Evolutionary conservation across 129 eudicot species (phyloP).

Genomic region (Artemisia annua): DNA sequence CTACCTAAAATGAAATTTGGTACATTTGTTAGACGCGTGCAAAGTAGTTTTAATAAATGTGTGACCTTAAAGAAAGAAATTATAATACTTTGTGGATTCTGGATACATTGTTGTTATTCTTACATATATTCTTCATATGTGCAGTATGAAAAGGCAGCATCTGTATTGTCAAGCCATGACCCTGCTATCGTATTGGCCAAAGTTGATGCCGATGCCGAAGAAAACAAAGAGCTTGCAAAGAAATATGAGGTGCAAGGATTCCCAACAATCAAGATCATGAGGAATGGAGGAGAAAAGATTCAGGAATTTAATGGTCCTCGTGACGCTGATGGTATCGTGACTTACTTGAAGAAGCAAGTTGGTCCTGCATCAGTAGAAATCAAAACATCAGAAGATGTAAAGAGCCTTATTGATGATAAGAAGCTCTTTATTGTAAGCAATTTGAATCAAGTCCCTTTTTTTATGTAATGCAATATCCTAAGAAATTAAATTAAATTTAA

Average conservation of each 20-base stretch:
- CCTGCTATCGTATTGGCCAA: constrained; percentile 75
- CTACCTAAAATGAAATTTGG: no score
- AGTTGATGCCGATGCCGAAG: constrained; percentile 61
- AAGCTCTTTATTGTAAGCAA: constrained; percentile 51
- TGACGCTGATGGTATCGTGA: constrained; percentile 77
- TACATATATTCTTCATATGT: constrained; percentile 17
- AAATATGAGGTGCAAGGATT: constrained; percentile 55
- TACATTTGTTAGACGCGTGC: no score
- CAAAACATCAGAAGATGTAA: constrained; percentile 57
- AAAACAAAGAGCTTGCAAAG: constrained; percentile 48
- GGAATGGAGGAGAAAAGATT: constrained; percentile 57
- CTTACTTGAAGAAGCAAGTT: constrained; percentile 58
- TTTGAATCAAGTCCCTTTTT: background rate
- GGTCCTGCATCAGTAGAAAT: constrained; percentile 80
- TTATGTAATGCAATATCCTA: background rate
- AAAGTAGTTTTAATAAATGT: no score
- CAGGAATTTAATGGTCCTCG: constrained; percentile 78
- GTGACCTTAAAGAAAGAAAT: no score
- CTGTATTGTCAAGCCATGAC: constrained; percentile 53
- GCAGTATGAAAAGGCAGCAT: constrained; percentile 85
- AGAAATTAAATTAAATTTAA: background rate
- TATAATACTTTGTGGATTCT: no score
- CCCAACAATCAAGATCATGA: constrained; percentile 80
- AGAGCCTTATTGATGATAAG: constrained; percentile 43
- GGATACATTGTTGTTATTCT: background rate